A percentile compares a stretch with the other conserved stretches of the same genome.
phyloP scores from a whole-genome alignment of 495 filamentous ascomycete genomes.

The Pyrenula aspistea region DNA sequence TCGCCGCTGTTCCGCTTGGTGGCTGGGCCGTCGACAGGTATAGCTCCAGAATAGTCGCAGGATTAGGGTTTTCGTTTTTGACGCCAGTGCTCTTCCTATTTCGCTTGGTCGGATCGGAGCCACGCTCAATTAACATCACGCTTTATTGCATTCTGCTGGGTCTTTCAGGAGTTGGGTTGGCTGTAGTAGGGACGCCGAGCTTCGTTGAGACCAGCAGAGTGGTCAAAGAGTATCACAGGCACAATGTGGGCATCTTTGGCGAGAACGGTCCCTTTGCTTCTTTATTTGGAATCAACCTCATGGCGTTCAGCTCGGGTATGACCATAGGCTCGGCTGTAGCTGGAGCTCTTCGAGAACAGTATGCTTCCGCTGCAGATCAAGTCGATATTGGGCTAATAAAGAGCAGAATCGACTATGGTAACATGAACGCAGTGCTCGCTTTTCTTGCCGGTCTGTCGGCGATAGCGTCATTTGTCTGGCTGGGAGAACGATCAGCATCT shows the following conservation, averaged over 20 bases:
- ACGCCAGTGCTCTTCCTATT: slow-evolving; percentile 52
- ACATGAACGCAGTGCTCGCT: not conserved
- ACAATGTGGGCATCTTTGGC: not conserved
- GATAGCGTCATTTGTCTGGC: not conserved
- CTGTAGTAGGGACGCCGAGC: slow-evolving; percentile 47
- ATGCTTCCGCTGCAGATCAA: too few species aligned
- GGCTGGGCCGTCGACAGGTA: slow-evolving; percentile 47
- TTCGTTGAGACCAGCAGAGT: slow-evolving; percentile 59
- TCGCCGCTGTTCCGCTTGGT: slow-evolving; percentile 44
- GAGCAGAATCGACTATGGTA: too few species aligned
- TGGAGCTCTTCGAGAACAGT: not conserved
- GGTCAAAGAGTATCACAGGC: slow-evolving; percentile 42
- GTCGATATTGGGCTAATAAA: not conserved
- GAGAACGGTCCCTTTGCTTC: not conserved
- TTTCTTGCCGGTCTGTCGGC: not conserved
- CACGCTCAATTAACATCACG: slow-evolving; percentile 46
- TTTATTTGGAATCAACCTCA: not conserved
- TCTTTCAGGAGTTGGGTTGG: slow-evolving; percentile 44
- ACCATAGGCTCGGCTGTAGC: not conserved
- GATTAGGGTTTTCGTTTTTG: slow-evolving; percentile 47
- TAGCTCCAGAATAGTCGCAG: slow-evolving; percentile 47
- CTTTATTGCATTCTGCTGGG: slow-evolving; percentile 59
- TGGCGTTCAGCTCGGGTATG: not conserved
- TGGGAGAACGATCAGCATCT: not conserved
- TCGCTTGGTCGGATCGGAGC: slow-evolving; percentile 50